These are phyloP conservation scores for Proteromonas lacertae DNA, from an alignment of 352 stramenopile genomes.

Conservation along the genomic window DNA sequence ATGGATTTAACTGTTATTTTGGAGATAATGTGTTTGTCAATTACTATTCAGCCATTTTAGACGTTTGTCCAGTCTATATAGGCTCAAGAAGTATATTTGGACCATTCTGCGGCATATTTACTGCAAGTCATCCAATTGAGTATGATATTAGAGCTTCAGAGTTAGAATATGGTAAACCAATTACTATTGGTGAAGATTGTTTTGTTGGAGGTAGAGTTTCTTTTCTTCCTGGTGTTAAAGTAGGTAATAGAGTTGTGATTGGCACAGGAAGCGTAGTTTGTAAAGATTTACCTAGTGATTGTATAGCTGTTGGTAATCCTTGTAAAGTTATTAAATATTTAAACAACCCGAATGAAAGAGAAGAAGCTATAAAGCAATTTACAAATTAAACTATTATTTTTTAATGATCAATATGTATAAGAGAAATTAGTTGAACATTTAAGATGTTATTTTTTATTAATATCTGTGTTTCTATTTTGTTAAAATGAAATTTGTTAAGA, in stretches of 20 bases:
- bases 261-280: conserved; percentile 33
- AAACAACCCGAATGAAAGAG: background rate
- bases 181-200: conserved; percentile 31
- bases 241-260: conserved; percentile 22
- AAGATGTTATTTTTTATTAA: no score
- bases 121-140: conserved; percentile 28
- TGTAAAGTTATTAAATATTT: conserved; percentile 29
- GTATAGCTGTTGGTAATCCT: conserved; percentile 24
- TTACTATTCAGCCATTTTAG: conserved; percentile 38
- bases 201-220: conserved; percentile 33
- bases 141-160: conserved; percentile 9
- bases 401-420: no score
- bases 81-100: conserved; percentile 27
- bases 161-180: conserved; percentile 19
- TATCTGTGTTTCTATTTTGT: no score
- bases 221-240: conserved; percentile 23
- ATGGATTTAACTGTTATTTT: conserved; percentile 32
- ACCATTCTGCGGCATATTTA: conserved; percentile 30
- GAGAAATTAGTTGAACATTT: no score
- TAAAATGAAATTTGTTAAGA: no score
- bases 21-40: conserved; percentile 39
- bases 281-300: conserved; percentile 22
- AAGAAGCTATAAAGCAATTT: background rate
- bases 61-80: conserved; percentile 30
- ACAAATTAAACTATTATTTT: no score